Base-by-base conservation (phyloP, 1,139 yeast genomes). In the Debaryomyces coudertii region DNA sequence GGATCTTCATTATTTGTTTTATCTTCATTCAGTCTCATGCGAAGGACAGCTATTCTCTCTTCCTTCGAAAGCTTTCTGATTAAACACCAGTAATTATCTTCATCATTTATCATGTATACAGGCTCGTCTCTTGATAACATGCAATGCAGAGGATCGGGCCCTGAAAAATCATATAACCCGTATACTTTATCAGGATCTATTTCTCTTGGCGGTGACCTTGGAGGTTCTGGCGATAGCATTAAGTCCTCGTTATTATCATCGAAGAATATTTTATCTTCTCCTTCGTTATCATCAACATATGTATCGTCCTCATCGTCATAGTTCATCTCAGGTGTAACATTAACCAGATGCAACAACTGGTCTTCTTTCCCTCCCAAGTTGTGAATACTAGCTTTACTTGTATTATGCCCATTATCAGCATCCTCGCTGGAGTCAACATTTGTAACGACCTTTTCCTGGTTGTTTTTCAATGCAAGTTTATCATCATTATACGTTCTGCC, bases 81-180 rank as follows among this genome's bases (percentile, higher is more conserved):
- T 11, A 92, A 71, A 99, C 99, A 93, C 99, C 99, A 93, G 68
- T 93, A 93, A 49, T 90, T 81, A 65, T 93, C 97, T 47, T 87
- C 84, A 60, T 93, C 99, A 59, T 90, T 92, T 30, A 93, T 69
- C 29, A 93, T 70, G 40, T 80, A 73, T 51, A 95, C 93, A 1
- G 96, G 85, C 58, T 90, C 97, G 57, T 95, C 95, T 56, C 90
- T 82, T 23, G 73, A 65, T 7, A 93, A 77, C 43, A 86, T 83
- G 53, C 96, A 88, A 68, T 93, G 99, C 45, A 95, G 90, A 8
- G 95, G 95, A 58, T 92, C 97, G 3, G 97, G 95, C 0, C 98
- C 99, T 33, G 77, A 77, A 58, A 93, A 92, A 46, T 92, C 90
- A 58, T 87, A 89, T 31, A 92, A 69, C 0, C 97, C 97, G 61